These are phyloP conservation scores for Rhododendron molle DNA, from an alignment of 148 eudicot species.

Conservation along the genomic window DNA sequence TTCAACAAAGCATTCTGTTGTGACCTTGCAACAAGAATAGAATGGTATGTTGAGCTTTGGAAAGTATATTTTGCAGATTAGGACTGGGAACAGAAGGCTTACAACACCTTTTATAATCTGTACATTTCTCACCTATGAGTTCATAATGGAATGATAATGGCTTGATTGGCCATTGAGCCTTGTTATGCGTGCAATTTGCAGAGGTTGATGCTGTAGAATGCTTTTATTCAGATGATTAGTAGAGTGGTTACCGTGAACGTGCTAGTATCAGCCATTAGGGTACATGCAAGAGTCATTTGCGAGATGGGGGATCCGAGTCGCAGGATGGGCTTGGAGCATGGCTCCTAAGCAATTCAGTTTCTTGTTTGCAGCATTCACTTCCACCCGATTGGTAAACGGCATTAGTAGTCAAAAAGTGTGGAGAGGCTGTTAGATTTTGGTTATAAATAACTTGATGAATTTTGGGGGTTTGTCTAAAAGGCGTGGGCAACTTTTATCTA, in stretches of 20 bases:
- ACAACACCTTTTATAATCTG: background rate
- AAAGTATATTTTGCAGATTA: background rate
- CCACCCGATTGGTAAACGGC: background rate
- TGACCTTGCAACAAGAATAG: background rate
- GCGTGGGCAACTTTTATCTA: background rate
- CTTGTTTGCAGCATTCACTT: background rate
- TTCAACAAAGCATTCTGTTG: background rate
- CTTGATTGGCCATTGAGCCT: background rate
- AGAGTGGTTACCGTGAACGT: background rate
- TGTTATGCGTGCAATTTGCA: background rate
- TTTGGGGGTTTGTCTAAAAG: background rate
- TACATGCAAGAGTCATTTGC: background rate
- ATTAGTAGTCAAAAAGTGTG: background rate
- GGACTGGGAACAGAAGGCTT: background rate
- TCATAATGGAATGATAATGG: background rate
- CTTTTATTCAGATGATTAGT: background rate
- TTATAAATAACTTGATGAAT: background rate
- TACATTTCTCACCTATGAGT: background rate
- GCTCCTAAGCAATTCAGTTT: background rate
- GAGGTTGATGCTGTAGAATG: background rate
- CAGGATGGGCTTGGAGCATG: background rate
- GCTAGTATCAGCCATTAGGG: background rate
- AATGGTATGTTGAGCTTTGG: background rate
- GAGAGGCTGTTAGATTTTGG: background rate
- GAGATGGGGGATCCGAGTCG: background rate